A percentile compares a stretch with the other conserved stretches of the same genome.
Evolutionary conservation across 768 basidiomycete genomes (phyloP).

Genomic region (Solioccasus polychromus): DNA sequence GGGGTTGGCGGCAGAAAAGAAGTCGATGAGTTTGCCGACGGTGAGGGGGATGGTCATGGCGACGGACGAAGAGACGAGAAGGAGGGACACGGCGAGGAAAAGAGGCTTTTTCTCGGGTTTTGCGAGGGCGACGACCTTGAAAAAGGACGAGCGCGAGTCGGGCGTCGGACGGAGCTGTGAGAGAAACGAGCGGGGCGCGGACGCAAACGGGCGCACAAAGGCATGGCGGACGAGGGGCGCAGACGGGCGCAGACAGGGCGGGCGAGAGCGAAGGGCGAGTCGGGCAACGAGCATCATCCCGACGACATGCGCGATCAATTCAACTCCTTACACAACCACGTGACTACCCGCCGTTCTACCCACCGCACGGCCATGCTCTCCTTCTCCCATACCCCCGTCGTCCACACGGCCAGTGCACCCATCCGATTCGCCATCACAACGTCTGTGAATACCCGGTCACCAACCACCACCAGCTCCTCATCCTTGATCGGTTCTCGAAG

Average conservation of each 20-base stretch:
- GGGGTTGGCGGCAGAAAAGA: slow-evolving; percentile 66
- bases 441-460: slow-evolving; percentile 93
- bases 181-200: slow-evolving; percentile 15
- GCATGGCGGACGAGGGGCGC: background rate
- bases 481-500: slow-evolving; percentile 53
- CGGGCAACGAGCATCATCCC: too few relatives aligned
- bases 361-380: slow-evolving; percentile 63
- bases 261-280: too few relatives aligned
- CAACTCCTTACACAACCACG: slow-evolving; percentile 33
- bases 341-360: slow-evolving; percentile 50
- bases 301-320: too few relatives aligned
- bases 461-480: slow-evolving; percentile 75
- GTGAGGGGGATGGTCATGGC: slow-evolving; percentile 93
- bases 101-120: slow-evolving; percentile 80
- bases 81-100: slow-evolving; percentile 68
- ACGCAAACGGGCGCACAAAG: slow-evolving; percentile 7
- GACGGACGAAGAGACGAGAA: slow-evolving; percentile 85
- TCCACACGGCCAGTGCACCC: slow-evolving; percentile 69
- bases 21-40: slow-evolving; percentile 92
- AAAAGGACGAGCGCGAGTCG: slow-evolving; percentile 57
- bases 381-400: slow-evolving; percentile 64
- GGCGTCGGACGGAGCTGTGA: slow-evolving; percentile 34
- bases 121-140: slow-evolving; percentile 75
- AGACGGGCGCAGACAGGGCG: background rate
- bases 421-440: slow-evolving; percentile 83